Evolutionary conservation across 805 yeast genomes (phyloP), one percentile per base, ranked within the genome.

Genomic region (Candida argentea): DNA sequence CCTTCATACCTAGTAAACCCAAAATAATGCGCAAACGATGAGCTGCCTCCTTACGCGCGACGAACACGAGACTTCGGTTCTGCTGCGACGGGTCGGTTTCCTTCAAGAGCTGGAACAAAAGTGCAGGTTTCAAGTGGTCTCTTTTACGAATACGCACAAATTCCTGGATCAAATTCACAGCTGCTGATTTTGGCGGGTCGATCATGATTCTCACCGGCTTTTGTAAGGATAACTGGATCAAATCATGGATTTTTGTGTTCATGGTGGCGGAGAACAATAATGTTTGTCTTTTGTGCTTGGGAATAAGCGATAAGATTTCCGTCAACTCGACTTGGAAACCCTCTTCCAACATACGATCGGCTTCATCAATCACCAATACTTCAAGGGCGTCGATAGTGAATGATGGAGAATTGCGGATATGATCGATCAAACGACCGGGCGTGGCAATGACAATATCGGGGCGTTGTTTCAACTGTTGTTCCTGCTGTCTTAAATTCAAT

Each of bases 261-360:
- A 91, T 91, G 6, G 99, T 91, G 25, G 99, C 99, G 20, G 98
- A 91, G 46, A 87, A 91, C 43, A 91, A 61, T 62, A 91, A 59
- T 0, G 96, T 89, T 58, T 91, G 99, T 53, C 97, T 76, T 57
- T 84, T 84, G 28, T 76, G 71, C 39, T 57, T 61, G 16, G 99
- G 98, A 39, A 93, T 65, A 30, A 89, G 64, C 9, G 81, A 70
- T 55, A 91, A 69, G 35, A 91, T 89, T 52, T 91, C 98, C 12
- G 85, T 79, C 40, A 91, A 65, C 57, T 91, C 98, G 29, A 76
- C 84, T 56, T 87, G 95, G 73, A 91, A 91, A 48, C 99, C 99
- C 58, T 91, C 99, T 52, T 91, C 99, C 43, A 91, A 69, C 97
- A 91, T 91, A 63, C 98, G 76, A 67, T 91, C 98, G 35, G 98